A percentile compares a stretch with the other conserved stretches of the same genome.
Conservation (phyloP, 1,284 basidiomycete genomes). For the Ceratobasidium sp. region DNA sequence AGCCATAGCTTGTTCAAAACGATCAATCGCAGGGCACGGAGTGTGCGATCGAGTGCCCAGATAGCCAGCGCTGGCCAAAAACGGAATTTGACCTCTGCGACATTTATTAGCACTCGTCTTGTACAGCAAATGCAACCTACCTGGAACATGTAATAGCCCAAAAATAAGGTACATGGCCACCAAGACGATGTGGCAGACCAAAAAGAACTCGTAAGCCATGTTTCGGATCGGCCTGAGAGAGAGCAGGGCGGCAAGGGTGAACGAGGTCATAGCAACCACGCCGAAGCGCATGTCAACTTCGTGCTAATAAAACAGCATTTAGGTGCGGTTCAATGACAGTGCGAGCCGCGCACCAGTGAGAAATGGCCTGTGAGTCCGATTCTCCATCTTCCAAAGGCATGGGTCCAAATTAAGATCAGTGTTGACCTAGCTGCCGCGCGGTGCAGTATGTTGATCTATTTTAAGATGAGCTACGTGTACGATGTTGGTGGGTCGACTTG, state of each 20-base stretch:
- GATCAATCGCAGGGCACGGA: constrained; percentile 64
- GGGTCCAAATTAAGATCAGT: constrained; percentile 45
- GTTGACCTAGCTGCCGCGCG: constrained; percentile 46
- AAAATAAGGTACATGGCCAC: constrained; percentile 50
- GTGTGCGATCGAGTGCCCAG: constrained; percentile 71
- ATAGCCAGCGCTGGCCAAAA: constrained; percentile 69
- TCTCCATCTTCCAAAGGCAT: constrained; percentile 43
- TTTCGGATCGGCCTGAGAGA: constrained; percentile 59
- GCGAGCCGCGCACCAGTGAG: not conserved
- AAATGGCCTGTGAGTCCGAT: constrained; percentile 18
- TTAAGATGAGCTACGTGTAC: not conserved
- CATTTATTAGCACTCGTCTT: constrained; percentile 47
- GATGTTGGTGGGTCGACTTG: not conserved
- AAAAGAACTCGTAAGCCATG: constrained; percentile 62
- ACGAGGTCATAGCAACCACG: constrained; percentile 56
- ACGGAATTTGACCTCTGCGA: constrained; percentile 56
- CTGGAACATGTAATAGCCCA: constrained; percentile 56
- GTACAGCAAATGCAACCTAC: constrained; percentile 51
- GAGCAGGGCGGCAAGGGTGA: constrained; percentile 58
- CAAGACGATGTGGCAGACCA: constrained; percentile 60
- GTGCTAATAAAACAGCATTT: not conserved
- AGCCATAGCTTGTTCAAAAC: constrained; percentile 62
- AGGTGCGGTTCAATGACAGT: not conserved
- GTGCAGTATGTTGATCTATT: constrained; percentile 45
- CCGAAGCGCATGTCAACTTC: constrained; percentile 50